Base-by-base conservation (phyloP, 768 basidiomycete species). In the Baorangia bicolor region DNA sequence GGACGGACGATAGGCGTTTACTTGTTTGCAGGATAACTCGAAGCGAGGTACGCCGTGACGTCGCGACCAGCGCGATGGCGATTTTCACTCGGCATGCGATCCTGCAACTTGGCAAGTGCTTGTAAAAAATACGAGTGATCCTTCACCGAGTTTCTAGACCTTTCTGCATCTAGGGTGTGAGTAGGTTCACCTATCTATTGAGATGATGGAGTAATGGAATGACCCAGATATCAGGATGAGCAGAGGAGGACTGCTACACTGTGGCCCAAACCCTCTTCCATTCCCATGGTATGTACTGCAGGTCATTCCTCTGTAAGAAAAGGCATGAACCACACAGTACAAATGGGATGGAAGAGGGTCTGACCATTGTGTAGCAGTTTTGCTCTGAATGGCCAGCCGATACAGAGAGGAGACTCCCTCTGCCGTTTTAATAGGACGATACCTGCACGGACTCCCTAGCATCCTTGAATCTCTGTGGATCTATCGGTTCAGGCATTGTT, bases 281-380 rank as follows among this genome's bases (percentile, higher is more conserved):
- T 77, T 77, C 77, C 72, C 77, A 77, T 77, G 76, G 77, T 78
- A 77, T 70, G 74, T 73, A 71, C 65, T 67, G 64, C 35, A 63
- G 59, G 55, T 54, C 44, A 51, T 45, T 39, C 60, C 56, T 60
- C 58, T 57, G 70, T 66, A 70, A 58, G 61, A 64, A 66, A 69
- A 71, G 70, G 66, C 20, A 42, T 61, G 54, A 56, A 63, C 62
- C 62, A 43, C 5, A 39, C 56, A 59, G 59, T 68, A 65, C 66
- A 69, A 55, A 69, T 68, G 68, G 35, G 66, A 57, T 41, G 58
- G 57, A 60, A 67, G 51, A 51, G 59, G 57, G 67, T 62, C 65
- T 64, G 68, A 62, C 66, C 68, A 64, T 55, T 39, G 56, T 53
- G 64, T 64, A 69, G 65, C 56, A 57, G 54, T 52, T 57, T 48